Evolutionary conservation across 2,329 filamentous ascomycete genomes (phyloP).

Genomic region (Scedosporium dehoogii): DNA sequence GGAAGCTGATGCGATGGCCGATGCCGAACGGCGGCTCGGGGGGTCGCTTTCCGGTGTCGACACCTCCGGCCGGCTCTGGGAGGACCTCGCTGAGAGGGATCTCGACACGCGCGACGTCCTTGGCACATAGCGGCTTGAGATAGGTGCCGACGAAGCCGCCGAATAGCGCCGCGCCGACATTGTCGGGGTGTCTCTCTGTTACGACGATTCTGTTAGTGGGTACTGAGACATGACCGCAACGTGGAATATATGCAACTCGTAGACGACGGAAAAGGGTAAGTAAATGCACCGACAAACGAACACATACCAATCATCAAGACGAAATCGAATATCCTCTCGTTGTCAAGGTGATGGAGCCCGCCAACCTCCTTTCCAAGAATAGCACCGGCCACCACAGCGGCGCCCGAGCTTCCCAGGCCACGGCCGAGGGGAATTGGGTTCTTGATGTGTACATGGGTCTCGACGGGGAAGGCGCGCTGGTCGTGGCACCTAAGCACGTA

Average conservation of each 20-base stretch:
- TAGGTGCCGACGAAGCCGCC: conserved; percentile 97
- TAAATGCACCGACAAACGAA: not conserved
- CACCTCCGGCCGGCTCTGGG: conserved; percentile 77
- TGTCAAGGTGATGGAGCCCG: conserved; percentile 59
- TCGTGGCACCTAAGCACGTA: conserved; percentile 92
- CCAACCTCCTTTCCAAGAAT: conserved; percentile 85
- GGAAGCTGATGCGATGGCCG: conserved; percentile 92
- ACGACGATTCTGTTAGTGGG: not conserved
- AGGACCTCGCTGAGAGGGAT: conserved; percentile 92
- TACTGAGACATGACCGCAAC: not conserved
- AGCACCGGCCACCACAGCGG: conserved; percentile 93
- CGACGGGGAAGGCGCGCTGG: conserved; percentile 70
- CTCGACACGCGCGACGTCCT: conserved; percentile 82
- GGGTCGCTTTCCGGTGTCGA: conserved; percentile 79
- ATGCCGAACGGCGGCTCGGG: conserved; percentile 87
- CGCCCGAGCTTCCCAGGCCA: conserved; percentile 88
- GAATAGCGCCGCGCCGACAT: conserved; percentile 88
- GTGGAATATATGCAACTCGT: not conserved
- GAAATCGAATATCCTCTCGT: conserved; percentile 84
- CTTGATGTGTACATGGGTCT: conserved; percentile 88
- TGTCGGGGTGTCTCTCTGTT: conserved; percentile 77
- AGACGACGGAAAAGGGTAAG: not conserved
- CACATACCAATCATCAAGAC: conserved; percentile 83
- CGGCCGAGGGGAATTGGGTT: conserved; percentile 92
- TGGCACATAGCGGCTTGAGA: conserved; percentile 80